Evolutionary conservation across 345 rosid species (phyloP), one percentile per base, ranked within the genome.

Genomic region (Gossypium ekmanianum): DNA sequence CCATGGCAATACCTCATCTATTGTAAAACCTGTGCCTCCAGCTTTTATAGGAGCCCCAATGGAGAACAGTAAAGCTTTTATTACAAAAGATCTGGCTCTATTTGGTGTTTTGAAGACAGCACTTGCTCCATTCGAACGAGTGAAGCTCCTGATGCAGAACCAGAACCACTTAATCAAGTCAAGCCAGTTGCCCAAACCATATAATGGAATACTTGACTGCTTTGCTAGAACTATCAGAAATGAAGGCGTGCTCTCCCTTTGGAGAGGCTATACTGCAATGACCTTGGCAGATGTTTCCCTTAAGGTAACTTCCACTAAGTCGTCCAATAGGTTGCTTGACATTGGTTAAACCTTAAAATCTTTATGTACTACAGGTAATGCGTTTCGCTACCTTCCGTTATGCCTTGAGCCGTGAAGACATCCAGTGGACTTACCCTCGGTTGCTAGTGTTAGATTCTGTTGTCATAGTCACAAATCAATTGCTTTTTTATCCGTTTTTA

Each of bases 221-320:
- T 92, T 90, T 74, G 27, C 50, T 41, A 82, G 92, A 24, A 92
- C 97, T 3, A 71, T 86, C 2, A 70, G 82, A 82, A 93, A 87
- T 0, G 97, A 92, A 76, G 97, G 97, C 3, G 0, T 85, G 11
- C 2, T 61, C 76, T 20, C 95, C 16, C 84, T 92, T 76, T 90
- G 95, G 97, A 87, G 92, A 87, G 93, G 95, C 51, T 88, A 90
- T 78, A 83, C 86, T 57, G 95, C 91, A 72, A 84, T 84, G 68
- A 88, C 87, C 68, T 83, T 84, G 77, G 85, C 88, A 57, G 2
- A 18, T 8, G 0, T 17, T 43, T 57, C 14, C 14, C 0, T 1
- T 9, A 11, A 9, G 67, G 75, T 72, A 72, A 57, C 11, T 58
- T 12, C n/a, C 52, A 41, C 18, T 43, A 11, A 13, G 13, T 22